Evolutionary conservation across 208 protist species (phyloP).

Genomic region (Wallacemonas sp.): DNA sequence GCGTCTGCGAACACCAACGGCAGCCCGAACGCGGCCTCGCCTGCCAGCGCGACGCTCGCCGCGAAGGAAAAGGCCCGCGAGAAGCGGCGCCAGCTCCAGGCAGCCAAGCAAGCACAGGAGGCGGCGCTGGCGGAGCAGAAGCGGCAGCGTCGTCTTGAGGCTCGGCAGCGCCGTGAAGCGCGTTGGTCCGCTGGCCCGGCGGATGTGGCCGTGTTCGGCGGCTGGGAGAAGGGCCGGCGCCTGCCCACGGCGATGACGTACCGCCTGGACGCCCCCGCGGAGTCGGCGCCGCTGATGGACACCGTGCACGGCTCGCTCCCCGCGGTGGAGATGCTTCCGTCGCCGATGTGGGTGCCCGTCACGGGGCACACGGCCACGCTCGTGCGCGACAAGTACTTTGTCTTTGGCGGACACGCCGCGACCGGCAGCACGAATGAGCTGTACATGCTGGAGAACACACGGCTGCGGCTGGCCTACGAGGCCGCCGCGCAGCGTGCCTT

Average conservation of each 20-base stretch:
- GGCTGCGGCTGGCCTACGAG: slow-evolving; percentile 15
- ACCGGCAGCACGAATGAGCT: slow-evolving; percentile 31
- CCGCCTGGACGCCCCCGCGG: slow-evolving; percentile 6
- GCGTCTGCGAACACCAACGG: neutral
- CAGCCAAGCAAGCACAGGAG: slow-evolving; percentile 5
- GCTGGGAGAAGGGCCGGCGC: slow-evolving; percentile 49
- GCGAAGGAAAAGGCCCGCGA: slow-evolving; percentile 9
- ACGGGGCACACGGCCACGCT: slow-evolving; percentile 47
- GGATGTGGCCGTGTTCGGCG: slow-evolving; percentile 49
- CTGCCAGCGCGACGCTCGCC: neutral
- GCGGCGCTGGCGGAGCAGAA: neutral
- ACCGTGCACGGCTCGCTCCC: slow-evolving; percentile 8
- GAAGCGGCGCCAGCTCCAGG: neutral
- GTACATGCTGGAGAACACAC: slow-evolving; percentile 27
- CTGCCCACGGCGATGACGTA: slow-evolving; percentile 32
- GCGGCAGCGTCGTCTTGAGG: neutral
- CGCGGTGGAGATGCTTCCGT: neutral
- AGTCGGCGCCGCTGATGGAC: slow-evolving; percentile 1
- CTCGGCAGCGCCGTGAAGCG: slow-evolving; percentile 2
- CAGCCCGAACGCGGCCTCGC: neutral
- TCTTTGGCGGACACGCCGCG: slow-evolving; percentile 63
- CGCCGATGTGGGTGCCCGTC: slow-evolving; percentile 17
- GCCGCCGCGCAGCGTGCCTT: neutral
- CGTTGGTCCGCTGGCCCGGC: slow-evolving; percentile 19
- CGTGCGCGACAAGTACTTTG: slow-evolving; percentile 35